A percentile compares a stretch with the other conserved stretches of the same genome.
Evolutionary conservation across 768 basidiomycete species (phyloP).

Genomic region (Inosperma sp.): DNA sequence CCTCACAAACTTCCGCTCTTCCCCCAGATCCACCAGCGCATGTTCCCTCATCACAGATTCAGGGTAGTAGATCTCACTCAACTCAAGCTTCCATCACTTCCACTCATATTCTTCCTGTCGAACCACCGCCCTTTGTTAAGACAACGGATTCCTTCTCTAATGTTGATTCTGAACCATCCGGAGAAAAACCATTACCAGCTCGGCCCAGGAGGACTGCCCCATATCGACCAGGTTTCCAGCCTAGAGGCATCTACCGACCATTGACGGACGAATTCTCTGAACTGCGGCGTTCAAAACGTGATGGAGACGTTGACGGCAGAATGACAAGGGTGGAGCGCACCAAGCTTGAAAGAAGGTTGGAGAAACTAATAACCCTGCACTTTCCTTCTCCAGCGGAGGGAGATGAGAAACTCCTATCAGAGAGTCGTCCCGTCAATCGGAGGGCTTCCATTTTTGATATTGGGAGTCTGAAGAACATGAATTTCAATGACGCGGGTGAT

Average conservation of each 20-base stretch:
- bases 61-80: neutral
- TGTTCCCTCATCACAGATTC: conserved; percentile 1
- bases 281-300: conserved; percentile 35
- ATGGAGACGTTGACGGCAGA: conserved; percentile 34
- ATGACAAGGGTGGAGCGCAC: conserved; percentile 70
- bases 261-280: conserved; percentile 80
- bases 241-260: conserved; percentile 73
- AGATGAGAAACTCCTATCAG: conserved; percentile 15
- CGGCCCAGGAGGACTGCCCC: conserved; percentile 39
- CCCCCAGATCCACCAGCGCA: neutral
- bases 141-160: neutral
- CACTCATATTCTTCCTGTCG: conserved; percentile 7
- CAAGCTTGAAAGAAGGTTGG: conserved; percentile 79
- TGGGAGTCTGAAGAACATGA: conserved; percentile 56
- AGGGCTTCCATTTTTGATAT: conserved; percentile 71
- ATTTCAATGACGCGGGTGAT: conserved; percentile 51
- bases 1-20: neutral
- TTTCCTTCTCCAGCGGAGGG: conserved; percentile 40
- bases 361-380: conserved; percentile 78
- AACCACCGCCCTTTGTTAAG: conserved; percentile 1
- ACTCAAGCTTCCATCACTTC: neutral
- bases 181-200: conserved; percentile 13
- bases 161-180: conserved; percentile 12
- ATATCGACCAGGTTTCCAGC: conserved; percentile 92
- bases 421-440: conserved; percentile 24